Base-by-base conservation (phyloP, 345 rosid genomes). In the Hypericum androsaemum region DNA sequence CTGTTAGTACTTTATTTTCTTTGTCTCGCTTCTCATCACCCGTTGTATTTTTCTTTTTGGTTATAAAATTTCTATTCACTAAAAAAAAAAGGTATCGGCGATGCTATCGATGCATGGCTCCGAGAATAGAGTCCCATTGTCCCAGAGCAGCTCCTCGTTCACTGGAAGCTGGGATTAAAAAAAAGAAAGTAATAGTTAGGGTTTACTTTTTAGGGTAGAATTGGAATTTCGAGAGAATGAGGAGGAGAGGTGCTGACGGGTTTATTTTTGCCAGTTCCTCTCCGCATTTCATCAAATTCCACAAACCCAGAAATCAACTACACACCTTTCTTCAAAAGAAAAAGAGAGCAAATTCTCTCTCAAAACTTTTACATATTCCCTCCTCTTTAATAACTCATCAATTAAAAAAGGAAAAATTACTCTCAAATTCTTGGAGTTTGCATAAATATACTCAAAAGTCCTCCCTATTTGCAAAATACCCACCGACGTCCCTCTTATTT, bases 91-190 rank as follows among this genome's bases (percentile, higher is more conserved):
- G 2, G 95, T 92, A 57, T 92, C 96, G 41, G 99, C n/a, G n/a
- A n/a, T n/a, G n/a, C n/a, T n/a, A n/a, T n/a, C 99, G 50, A 92
- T 92, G 50, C 95, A 85, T 37, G 99, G 99, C 54, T 92, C 97
- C 17, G 99, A 97, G 60, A 71, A 76, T 10, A 86, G 47, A 41
- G 97, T 83, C 39, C 99, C 99, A 58, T 88, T 92, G 74, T 92
- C 99, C 99, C 97, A 88, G 52, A 58, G 58, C 55, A 92, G 82
- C 79, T 92, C 99, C 32, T 88, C 98, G 17, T 88, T 92, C 16
- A 78, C 86, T n/a, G 79, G 63, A 47, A 92, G 68, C 98, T 92
- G 69, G 58, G 59, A 43, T 51, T n/a, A 2, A 13, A 15, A 44
- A 16, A 13, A 55, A 43, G 16, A 14, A 6, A 6, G 12, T 13